Evolutionary conservation across 352 stramenopile species (phyloP).

Genomic region (Pilasporangium apinafurcum): DNA sequence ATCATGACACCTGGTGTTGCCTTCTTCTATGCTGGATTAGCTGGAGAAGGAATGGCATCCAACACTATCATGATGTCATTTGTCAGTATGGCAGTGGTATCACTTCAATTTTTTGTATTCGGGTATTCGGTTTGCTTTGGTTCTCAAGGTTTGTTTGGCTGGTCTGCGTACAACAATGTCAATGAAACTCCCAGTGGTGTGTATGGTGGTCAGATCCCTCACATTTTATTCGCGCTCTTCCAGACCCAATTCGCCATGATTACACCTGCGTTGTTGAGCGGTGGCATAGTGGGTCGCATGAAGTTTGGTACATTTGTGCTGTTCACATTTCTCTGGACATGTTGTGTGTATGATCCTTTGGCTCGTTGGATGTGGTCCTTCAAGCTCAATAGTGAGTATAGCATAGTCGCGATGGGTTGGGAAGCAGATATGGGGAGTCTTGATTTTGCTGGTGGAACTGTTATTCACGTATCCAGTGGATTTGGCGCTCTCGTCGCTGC

Average conservation of each 20-base stretch:
- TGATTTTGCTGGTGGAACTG: conserved; percentile 81
- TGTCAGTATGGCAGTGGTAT: conserved; percentile 63
- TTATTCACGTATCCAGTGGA: conserved; percentile 79
- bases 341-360: conserved; percentile 80
- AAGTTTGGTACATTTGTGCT: conserved; percentile 69
- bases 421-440: conserved; percentile 64
- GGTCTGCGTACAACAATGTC: conserved; percentile 52
- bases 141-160: conserved; percentile 49
- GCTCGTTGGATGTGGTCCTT: conserved; percentile 81
- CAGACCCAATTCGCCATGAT: conserved; percentile 84
- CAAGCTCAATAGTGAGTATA: conserved; percentile 48
- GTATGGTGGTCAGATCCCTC: conserved; percentile 57
- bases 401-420: conserved; percentile 38
- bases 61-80: conserved; percentile 84
- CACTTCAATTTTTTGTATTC: conserved; percentile 74
- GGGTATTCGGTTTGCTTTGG: conserved; percentile 69
- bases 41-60: conserved; percentile 61
- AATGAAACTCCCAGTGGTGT: conserved; percentile 26
- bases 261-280: conserved; percentile 64
- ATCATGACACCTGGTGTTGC: conserved; percentile 65
- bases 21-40: conserved; percentile 79
- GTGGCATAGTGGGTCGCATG: conserved; percentile 78
- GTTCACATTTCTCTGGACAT: conserved; percentile 80
- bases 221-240: conserved; percentile 72
- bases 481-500: conserved; percentile 70